A percentile compares a stretch with the other conserved stretches of the same genome.
Conservation (phyloP, 1,284 basidiomycete genomes). For the Ceratobasidium sp. region DNA sequence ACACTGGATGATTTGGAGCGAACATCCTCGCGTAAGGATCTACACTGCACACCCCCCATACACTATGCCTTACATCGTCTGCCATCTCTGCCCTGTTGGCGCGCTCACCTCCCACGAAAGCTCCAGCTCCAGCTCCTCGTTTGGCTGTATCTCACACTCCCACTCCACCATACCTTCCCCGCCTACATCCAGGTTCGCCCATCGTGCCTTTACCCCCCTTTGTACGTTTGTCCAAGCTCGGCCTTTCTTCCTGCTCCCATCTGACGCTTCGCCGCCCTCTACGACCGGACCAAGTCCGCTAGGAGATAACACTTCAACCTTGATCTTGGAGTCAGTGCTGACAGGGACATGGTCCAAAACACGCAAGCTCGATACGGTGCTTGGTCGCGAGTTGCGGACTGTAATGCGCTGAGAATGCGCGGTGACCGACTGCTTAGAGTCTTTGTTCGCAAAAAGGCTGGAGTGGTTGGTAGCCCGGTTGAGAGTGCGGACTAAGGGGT, state of each 20-base stretch:
- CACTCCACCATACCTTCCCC: conserved; percentile 51
- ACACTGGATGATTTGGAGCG: no score
- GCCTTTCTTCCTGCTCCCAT: conserved; percentile 11
- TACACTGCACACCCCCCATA: no score
- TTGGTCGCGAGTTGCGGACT: conserved; percentile 52
- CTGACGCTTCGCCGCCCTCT: no score
- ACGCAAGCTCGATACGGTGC: conserved; percentile 46
- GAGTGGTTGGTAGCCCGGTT: conserved; percentile 48
- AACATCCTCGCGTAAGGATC: no score
- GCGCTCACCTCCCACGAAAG: conserved; percentile 51
- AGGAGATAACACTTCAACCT: conserved; percentile 51
- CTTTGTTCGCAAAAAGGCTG: no score
- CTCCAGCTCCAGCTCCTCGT: conserved; percentile 46
- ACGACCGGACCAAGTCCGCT: conserved; percentile 25
- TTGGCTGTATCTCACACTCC: conserved; percentile 47
- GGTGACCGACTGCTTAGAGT: conserved; percentile 48
- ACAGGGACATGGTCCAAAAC: conserved; percentile 52
- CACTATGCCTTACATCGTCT: neutral
- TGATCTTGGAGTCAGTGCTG: conserved; percentile 51
- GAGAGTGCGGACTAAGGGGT: conserved; percentile 49
- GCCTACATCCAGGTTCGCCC: conserved; percentile 42
- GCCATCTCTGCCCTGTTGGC: conserved; percentile 48
- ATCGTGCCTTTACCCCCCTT: conserved; percentile 45
- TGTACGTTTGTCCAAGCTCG: conserved; percentile 13
- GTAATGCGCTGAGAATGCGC: conserved; percentile 51